Percentiles rank a stretch among this genome's conserved stretches.
These are phyloP conservation scores for Cladosporium sp. DNA, from an alignment of 2,329 filamentous ascomycete genomes.

Conservation along the genomic window DNA sequence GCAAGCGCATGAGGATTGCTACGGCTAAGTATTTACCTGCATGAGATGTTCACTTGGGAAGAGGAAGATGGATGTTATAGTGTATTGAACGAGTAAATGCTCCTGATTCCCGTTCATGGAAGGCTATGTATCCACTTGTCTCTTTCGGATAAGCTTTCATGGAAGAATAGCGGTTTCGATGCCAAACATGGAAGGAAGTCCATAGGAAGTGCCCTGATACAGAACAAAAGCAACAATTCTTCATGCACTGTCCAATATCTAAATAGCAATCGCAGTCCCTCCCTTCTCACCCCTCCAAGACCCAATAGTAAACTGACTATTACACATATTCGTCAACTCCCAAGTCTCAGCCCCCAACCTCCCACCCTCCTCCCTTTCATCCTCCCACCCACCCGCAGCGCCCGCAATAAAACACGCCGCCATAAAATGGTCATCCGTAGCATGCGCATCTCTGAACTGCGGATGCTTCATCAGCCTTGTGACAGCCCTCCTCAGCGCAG, in stretches of 20 bases:
- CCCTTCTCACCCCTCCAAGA: constrained; percentile 24
- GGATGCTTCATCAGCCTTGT: constrained; percentile 66
- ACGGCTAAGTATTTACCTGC: constrained; percentile 26
- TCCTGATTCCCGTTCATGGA: no score
- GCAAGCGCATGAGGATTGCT: constrained; percentile 39
- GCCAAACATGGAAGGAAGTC: no score
- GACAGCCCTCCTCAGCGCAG: constrained; percentile 49
- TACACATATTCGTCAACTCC: constrained; percentile 62
- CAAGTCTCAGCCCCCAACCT: constrained; percentile 56
- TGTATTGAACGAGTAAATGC: no score
- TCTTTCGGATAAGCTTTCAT: no score
- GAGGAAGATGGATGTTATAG: no score
- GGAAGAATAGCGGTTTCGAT: no score
- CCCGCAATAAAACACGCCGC: constrained; percentile 60
- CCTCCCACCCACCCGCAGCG: constrained; percentile 42
- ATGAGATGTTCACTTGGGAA: no score
- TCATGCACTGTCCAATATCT: no score
- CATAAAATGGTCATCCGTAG: constrained; percentile 68
- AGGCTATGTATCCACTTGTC: no score
- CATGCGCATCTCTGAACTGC: constrained; percentile 60
- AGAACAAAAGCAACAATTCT: no score
- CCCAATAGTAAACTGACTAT: constrained; percentile 56
- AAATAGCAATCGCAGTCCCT: constrained; percentile 6
- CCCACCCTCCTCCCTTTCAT: constrained; percentile 32
- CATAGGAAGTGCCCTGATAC: no score